Evolutionary conservation across 495 filamentous ascomycete genomes (phyloP).

Genomic region (Podospora tetraspora): DNA sequence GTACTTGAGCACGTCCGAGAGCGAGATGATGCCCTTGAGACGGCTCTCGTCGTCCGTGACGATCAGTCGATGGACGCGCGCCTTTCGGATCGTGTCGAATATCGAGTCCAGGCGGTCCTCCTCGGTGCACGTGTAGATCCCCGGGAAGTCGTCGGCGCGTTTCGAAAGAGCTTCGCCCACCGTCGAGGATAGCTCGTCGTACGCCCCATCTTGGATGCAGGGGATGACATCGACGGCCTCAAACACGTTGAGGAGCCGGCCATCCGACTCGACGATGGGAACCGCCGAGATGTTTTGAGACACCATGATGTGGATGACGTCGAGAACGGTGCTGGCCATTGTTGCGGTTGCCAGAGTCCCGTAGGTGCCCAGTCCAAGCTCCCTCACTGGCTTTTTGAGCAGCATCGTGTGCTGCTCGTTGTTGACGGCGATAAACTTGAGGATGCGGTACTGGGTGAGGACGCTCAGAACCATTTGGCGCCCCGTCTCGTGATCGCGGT

Average conservation of each 20-base stretch:
- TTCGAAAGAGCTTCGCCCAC: conserved; percentile 89
- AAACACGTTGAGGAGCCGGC: conserved; percentile 88
- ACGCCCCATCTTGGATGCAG: conserved; percentile 86
- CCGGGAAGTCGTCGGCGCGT: conserved; percentile 84
- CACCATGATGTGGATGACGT: conserved; percentile 92
- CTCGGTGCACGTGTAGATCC: conserved; percentile 92
- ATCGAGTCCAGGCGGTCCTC: conserved; percentile 91
- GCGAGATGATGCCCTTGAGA: conserved; percentile 82
- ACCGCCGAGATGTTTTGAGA: conserved; percentile 90
- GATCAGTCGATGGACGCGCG: conserved; percentile 85
- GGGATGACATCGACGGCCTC: conserved; percentile 97
- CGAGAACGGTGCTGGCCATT: conserved; percentile 92
- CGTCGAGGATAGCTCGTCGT: conserved; percentile 80
- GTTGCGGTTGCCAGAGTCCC: conserved; percentile 69
- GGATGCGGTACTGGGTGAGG: conserved; percentile 93
- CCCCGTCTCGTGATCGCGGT: conserved; percentile 90
- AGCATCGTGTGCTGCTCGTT: conserved; percentile 89
- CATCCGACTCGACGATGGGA: conserved; percentile 80
- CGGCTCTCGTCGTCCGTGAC: conserved; percentile 84
- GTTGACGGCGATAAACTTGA: conserved; percentile 94
- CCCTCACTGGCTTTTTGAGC: conserved; percentile 78
- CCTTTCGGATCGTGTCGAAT: conserved; percentile 94
- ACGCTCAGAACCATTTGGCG: conserved; percentile 92
- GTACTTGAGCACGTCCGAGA: conserved; percentile 96
- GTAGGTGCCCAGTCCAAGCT: conserved; percentile 85